Base-by-base conservation (phyloP, 306 rosid species). In the Fragaria vesca region DNA sequence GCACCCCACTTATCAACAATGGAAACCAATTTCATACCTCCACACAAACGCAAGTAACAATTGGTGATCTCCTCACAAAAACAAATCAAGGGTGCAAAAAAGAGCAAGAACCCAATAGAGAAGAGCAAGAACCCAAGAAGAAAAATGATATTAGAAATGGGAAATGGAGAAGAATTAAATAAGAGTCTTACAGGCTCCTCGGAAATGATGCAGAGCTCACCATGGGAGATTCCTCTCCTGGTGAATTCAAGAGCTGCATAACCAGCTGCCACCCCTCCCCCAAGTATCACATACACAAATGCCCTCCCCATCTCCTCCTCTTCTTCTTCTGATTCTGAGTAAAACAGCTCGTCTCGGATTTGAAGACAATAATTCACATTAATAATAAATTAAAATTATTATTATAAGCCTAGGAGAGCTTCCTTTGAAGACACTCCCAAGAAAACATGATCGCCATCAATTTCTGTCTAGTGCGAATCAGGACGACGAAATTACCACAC, bases 231-330 rank as follows among this genome's bases (percentile, higher is more conserved):
- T 3, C 97, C 96, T 80, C 87, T 89, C 55, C 75, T 87, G 16
- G 86, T 83, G 79, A 95, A 93, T 86, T 95, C 97, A 71, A 92
- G 99, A 79, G 99, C 97, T 38, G 97, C 99, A 76, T 95, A 95
- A n/a, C 99, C 99, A 86, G 97, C 97, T 58, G 97, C 91, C 7
- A 95, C 99, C 5, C 99, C 99, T 81, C 99, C 99, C 0, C 99
- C 99, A 0, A 95, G 91, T 91, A 95, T 90, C 85, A 95, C 99
- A 85, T 93, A 95, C 30, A 91, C 86, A 78, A 93, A 95, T 43
- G 99, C 97, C 82, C 99, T 90, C 62, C 99, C 99, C 97, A 93
- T 95, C 62, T 77, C 28, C 65, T 5, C 40, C 40, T 5, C 30
- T 38, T 40, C 26, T 68, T 74, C 72, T 43, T 57, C 21, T 66